These are phyloP conservation scores for Penicillium thymicola DNA, from an alignment of 2,329 filamentous ascomycete genomes.

Conservation along the genomic window DNA sequence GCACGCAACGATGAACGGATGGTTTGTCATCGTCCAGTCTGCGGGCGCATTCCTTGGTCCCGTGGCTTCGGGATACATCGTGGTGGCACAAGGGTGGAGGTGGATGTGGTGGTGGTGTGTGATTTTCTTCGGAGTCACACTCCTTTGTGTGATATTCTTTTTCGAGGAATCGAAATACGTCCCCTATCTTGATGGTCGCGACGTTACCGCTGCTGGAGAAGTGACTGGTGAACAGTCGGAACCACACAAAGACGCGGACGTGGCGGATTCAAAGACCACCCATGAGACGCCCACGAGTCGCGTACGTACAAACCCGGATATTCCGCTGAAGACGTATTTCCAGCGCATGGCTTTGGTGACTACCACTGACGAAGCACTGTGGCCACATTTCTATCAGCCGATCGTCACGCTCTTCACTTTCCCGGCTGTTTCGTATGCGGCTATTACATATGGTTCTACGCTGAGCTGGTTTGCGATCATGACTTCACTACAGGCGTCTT, in stretches of 20 bases:
- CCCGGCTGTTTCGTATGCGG: conserved; percentile 51
- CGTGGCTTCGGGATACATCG: conserved; percentile 31
- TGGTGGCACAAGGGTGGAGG: conserved; percentile 47
- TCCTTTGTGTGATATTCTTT: conserved; percentile 44
- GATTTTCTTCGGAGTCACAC: conserved; percentile 40
- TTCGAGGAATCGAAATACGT: conserved; percentile 44
- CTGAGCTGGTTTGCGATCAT: conserved; percentile 41
- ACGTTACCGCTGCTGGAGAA: neutral
- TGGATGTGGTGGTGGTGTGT: conserved; percentile 52
- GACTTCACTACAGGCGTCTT: conserved; percentile 35
- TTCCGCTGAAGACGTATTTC: conserved; percentile 44
- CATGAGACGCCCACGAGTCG: neutral
- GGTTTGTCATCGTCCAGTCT: conserved; percentile 41
- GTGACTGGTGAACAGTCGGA: conserved; percentile 3
- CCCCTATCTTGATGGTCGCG: conserved; percentile 9
- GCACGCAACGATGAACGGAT: conserved; percentile 46
- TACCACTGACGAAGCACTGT: conserved; percentile 7
- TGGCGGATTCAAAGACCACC: neutral
- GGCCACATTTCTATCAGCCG: conserved; percentile 28
- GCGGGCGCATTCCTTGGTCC: conserved; percentile 40
- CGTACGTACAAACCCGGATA: conserved; percentile 24
- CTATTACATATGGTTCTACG: conserved; percentile 39
- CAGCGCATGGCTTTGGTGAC: conserved; percentile 43
- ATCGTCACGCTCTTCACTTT: conserved; percentile 32
- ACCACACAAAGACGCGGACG: neutral